A percentile compares a stretch with the other conserved stretches of the same genome.
These are phyloP conservation scores for Neltuma alba DNA, from an alignment of 306 rosid species.

Conservation along the genomic window DNA sequence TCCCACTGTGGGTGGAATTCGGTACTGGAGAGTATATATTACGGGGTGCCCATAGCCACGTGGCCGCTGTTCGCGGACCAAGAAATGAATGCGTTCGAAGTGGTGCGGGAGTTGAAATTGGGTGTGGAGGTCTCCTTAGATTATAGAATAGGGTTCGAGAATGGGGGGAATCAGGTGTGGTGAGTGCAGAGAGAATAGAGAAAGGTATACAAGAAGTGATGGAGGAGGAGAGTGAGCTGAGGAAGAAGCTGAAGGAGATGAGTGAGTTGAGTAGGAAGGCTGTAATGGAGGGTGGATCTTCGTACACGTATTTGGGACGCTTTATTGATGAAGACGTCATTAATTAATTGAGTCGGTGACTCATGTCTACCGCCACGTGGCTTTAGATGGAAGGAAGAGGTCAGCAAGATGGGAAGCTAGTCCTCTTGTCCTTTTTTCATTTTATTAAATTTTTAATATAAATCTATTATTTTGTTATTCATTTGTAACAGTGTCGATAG, in stretches of 20 bases:
- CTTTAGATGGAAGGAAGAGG: no score
- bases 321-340: neutral
- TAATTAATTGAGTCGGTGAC: neutral
- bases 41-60: neutral
- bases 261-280: neutral
- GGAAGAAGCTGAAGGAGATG: neutral
- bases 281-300: neutral
- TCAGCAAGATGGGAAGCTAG: no score
- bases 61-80: neutral
- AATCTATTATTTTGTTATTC: no score
- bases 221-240: neutral
- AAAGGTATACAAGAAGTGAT: neutral
- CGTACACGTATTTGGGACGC: neutral
- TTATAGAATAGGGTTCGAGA: neutral
- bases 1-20: slow-evolving; percentile 31
- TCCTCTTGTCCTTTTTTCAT: no score
- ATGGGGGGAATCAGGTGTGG: neutral
- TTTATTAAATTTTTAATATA: no score
- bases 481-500: no score
- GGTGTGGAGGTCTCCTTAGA: slow-evolving; percentile 20
- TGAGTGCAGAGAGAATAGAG: neutral
- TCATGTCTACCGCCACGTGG: no score
- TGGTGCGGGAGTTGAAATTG: slow-evolving; percentile 30
- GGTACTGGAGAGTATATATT: neutral
- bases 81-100: slow-evolving; percentile 8